Percentiles rank a stretch among this genome's conserved stretches.
These are phyloP conservation scores for Rhodotorula taiwanensis DNA, from an alignment of 768 basidiomycete genomes.

Conservation along the genomic window DNA sequence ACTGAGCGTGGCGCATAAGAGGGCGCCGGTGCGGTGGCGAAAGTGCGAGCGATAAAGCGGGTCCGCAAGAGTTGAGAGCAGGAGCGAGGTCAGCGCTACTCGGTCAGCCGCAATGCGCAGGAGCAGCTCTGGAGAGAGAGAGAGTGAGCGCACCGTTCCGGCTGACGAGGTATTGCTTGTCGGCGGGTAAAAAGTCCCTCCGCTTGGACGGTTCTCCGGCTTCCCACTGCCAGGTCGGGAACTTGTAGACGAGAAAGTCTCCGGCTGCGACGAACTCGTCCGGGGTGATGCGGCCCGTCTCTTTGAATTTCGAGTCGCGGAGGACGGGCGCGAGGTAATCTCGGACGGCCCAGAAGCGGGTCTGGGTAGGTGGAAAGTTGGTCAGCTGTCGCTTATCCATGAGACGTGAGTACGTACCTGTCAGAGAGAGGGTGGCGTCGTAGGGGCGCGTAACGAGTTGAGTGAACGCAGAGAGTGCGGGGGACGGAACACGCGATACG, in stretches of 20 bases:
- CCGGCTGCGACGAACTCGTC: constrained; percentile 99
- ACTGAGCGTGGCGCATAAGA: constrained; percentile 48
- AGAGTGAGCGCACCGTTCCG: constrained; percentile 56
- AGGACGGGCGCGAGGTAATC: constrained; percentile 79
- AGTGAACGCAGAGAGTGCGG: no score
- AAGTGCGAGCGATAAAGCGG: no score
- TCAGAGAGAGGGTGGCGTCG: no score
- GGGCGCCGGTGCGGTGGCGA: neutral
- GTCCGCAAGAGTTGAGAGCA: neutral
- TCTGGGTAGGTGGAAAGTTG: constrained; percentile 49
- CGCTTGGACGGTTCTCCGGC: constrained; percentile 77
- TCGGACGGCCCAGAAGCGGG: constrained; percentile 86
- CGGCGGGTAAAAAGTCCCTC: constrained; percentile 84
- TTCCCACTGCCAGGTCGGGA: constrained; percentile 98
- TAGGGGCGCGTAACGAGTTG: neutral
- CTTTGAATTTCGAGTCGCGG: constrained; percentile 97
- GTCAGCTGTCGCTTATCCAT: neutral
- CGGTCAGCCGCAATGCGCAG: no score
- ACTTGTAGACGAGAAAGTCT: constrained; percentile 95
- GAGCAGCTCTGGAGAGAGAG: no score
- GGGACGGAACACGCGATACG: no score
- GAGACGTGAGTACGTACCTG: no score
- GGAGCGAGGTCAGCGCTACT: no score
- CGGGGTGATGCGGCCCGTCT: constrained; percentile 69
- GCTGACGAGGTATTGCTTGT: constrained; percentile 95